Evolutionary conservation across 2,329 filamentous ascomycete species (phyloP), one percentile per base, ranked within the genome.

Genomic region (Coniochaeta prunicola): DNA sequence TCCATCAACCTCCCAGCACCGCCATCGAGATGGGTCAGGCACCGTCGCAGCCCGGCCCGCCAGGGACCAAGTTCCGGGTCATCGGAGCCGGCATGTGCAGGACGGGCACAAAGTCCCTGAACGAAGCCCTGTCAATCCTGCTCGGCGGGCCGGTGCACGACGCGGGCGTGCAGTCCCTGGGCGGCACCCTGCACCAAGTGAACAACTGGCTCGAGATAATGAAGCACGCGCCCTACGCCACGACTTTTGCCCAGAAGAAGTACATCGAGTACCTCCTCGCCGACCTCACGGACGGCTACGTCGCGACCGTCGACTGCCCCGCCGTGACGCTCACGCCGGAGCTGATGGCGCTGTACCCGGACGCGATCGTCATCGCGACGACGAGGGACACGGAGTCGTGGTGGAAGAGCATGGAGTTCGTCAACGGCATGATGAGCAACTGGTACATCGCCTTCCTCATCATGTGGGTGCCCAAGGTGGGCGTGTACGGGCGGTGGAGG

Each of bases 341-440:
- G 61, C 70, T 81, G 57, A 68, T 81, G 65, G 71, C 75, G 38
- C 66, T 80, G 34, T 81, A 79, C 62, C 79, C 79, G 0, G 73
- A 80, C 38, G 78, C 79, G 19, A 73, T 76, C 57, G 77, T 81
- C 31, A 74, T 82, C 57, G 74, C 71, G 61, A 78, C 76, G 15
- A 74, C 71, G 1, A 69, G 75, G 56, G 70, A 74, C 59, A 66
- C 71, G 48, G 64, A 65, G 36, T 69, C 69, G 3, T 76, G 74
- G 74, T 74, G 71, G 71, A 66, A 65, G 60, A 74, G 67, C 60
- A 71, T 72, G 70, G 63, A 62, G 55, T 61, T 68, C 58, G 56
- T 71, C 55, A 71, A 70, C 61, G 65, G 61, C 58, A 67, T 71
- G 59, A 69, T 71, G 65, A 64, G 65, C 38, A 72, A 67, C 34